These are phyloP conservation scores for Coprinopsis strossmayeri DNA, from an alignment of 768 basidiomycete genomes.

Conservation along the genomic window DNA sequence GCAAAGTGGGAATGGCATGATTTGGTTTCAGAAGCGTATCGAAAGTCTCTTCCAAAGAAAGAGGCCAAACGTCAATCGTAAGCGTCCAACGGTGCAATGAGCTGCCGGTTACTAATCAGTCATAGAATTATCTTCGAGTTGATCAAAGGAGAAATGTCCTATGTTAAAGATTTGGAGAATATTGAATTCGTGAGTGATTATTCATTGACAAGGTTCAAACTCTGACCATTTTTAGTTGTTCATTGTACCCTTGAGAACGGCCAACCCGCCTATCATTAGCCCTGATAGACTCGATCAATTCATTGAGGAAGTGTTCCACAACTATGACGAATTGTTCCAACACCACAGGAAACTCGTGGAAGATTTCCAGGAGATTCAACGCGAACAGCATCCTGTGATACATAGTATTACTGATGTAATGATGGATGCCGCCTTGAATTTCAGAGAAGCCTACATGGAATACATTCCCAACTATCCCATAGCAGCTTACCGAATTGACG, in stretches of 20 bases:
- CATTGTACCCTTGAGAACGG: conserved; percentile 64
- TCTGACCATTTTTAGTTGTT: conserved; percentile 59
- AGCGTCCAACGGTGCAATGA: conserved; percentile 21
- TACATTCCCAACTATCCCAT: conserved; percentile 92
- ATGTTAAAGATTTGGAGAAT: conserved; percentile 90
- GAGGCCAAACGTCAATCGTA: conserved; percentile 62
- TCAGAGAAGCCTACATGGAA: conserved; percentile 88
- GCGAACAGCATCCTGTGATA: conserved; percentile 80
- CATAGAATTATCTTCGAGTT: conserved; percentile 86
- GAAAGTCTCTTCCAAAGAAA: conserved; percentile 19
- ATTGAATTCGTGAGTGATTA: conserved; percentile 61
- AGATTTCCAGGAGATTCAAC: conserved; percentile 77
- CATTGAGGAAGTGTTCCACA: conserved; percentile 85
- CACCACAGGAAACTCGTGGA: conserved; percentile 78
- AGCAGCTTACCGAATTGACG: conserved; percentile 80
- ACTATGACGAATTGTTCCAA: conserved; percentile 66
- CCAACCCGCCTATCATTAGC: conserved; percentile 76
- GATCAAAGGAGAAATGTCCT: conserved; percentile 94
- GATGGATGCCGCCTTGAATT: conserved; percentile 84
- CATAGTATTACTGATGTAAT: conserved; percentile 79
- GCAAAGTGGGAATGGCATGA: conserved; percentile 91
- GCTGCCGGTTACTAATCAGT: conserved; percentile 1
- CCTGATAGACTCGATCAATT: conserved; percentile 67
- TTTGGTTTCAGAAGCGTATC: conserved; percentile 63
- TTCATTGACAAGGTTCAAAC: not conserved